A percentile compares a stretch with the other conserved stretches of the same genome.
Evolutionary conservation across 208 protist genomes (phyloP).

Genomic region (Naegleria lovaniensis): DNA sequence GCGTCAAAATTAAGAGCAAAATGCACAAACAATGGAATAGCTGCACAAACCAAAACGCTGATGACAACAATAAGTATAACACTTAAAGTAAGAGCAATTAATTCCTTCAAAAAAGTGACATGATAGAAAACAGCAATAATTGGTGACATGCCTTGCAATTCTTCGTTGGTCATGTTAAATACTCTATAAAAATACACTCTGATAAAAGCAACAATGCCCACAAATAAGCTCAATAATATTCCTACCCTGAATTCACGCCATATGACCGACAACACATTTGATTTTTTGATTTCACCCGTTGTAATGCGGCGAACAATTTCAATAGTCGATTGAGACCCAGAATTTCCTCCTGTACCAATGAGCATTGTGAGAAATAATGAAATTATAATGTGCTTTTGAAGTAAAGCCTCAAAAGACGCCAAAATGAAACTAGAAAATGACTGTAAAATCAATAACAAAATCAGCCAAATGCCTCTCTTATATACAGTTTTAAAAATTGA

Average conservation of each 20-base stretch:
- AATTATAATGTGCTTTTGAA: slow-evolving; percentile 14
- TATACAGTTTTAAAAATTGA: not conserved
- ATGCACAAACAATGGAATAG: not conserved
- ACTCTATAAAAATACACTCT: not conserved
- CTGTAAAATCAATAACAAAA: slow-evolving; percentile 7
- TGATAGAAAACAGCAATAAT: not conserved
- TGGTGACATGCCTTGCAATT: not conserved
- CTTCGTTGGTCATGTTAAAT: not conserved
- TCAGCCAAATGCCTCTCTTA: slow-evolving; percentile 8
- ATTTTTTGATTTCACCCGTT: not conserved
- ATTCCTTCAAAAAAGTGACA: not conserved
- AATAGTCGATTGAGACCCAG: not conserved
- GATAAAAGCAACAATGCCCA: not conserved
- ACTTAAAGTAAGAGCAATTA: not conserved
- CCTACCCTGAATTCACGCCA: not conserved
- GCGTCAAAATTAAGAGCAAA: not conserved
- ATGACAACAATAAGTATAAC: not conserved
- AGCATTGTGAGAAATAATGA: slow-evolving; percentile 16
- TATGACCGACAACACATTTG: not conserved
- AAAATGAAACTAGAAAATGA: slow-evolving; percentile 17
- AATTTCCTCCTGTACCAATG: not conserved
- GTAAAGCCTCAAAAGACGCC: not conserved
- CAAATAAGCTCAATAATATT: not conserved
- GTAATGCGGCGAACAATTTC: not conserved
- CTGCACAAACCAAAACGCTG: not conserved